Base-by-base conservation (phyloP, 2,329 filamentous ascomycete species). In the Escovopsis weberi region DNA sequence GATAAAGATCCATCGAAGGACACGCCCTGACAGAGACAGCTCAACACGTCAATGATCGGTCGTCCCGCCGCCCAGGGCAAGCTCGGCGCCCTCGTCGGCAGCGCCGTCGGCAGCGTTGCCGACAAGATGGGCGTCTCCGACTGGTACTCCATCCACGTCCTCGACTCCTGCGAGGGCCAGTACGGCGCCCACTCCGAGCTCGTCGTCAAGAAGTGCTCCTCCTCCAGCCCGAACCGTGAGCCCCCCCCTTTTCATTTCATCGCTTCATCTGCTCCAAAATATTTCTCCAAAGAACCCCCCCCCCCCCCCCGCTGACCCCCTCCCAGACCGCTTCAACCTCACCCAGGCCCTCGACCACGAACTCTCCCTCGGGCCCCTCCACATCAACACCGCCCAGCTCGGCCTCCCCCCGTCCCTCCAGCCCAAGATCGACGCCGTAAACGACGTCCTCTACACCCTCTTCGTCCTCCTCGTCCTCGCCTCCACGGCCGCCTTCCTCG, bases 141-240 rank as follows among this genome's bases (percentile, higher is more conserved):
- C 46, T 72, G 69, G 69, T 72, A 72, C 50, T 70, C 67, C 12
- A 46, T 72, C 28, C 69, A 72, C 48, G 49, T 72, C 50, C 66
- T 68, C 65, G 59, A 61, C 34, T 54, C 59, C 4, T 72, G 69
- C 53, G 57, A 69, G 50, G 69, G 69, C 38, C 49, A 60, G 48
- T 72, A 62, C 47, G 57, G 59, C 35, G 49, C 55, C 3, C 51
- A 52, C 26, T 54, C 61, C 12, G 59, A 58, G 45, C 60, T 63
- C 45, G 69, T 69, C 45, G 55, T 64, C 15, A 66, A 65, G 23
- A 62, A 65, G 52, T 72, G 68, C 53, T 69, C 66, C 10, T 48
- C 55, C 18, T 60, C 60, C 33, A 48, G 57, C 6, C 55, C 65
- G 7, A 30, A 23, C 18, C 39, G 4, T 26, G 23, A 15, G 12